Percentiles rank a stretch among this genome's conserved stretches.
These are phyloP conservation scores for Bipolaris gigantea DNA, from an alignment of 2,329 filamentous ascomycete genomes.

Conservation along the genomic window DNA sequence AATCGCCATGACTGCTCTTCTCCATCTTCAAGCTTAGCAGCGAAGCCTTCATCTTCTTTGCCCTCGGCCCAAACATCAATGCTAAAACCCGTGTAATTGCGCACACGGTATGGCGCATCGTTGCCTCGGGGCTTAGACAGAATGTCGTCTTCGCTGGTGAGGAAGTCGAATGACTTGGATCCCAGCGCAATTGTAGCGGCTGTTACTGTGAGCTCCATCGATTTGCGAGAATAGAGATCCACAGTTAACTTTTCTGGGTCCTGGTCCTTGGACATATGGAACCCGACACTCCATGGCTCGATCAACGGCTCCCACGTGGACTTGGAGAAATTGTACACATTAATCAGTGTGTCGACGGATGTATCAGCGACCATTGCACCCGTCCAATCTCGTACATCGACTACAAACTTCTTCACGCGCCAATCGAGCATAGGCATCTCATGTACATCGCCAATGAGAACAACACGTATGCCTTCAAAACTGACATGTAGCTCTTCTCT, in stretches of 20 bases:
- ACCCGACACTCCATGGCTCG: conserved; percentile 93
- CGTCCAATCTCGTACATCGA: conserved; percentile 89
- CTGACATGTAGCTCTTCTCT: conserved; percentile 82
- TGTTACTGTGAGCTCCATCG: conserved; percentile 88
- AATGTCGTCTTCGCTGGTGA: conserved; percentile 86
- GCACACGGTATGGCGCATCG: conserved; percentile 89
- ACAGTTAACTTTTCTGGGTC: conserved; percentile 76
- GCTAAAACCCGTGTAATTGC: conserved; percentile 94
- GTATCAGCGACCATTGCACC: conserved; percentile 83
- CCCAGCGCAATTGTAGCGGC: conserved; percentile 90
- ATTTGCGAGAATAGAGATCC: conserved; percentile 85
- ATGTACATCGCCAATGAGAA: conserved; percentile 93
- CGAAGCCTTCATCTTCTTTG: conserved; percentile 68
- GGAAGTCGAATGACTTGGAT: conserved; percentile 89
- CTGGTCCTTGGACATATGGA: conserved; percentile 80
- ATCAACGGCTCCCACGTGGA: conserved; percentile 96
- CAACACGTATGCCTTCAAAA: conserved; percentile 85
- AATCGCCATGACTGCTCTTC: conserved; percentile 95
- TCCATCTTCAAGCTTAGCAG: conserved; percentile 79
- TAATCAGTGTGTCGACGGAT: conserved; percentile 89
- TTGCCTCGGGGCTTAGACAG: conserved; percentile 88
- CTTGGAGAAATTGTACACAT: conserved; percentile 98
- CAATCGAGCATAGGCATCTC: conserved; percentile 94
- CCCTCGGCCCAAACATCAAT: conserved; percentile 76
- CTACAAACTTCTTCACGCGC: conserved; percentile 85